phyloP scores from a whole-genome alignment of 768 basidiomycete genomes.

The Lentinula edodes region DNA sequence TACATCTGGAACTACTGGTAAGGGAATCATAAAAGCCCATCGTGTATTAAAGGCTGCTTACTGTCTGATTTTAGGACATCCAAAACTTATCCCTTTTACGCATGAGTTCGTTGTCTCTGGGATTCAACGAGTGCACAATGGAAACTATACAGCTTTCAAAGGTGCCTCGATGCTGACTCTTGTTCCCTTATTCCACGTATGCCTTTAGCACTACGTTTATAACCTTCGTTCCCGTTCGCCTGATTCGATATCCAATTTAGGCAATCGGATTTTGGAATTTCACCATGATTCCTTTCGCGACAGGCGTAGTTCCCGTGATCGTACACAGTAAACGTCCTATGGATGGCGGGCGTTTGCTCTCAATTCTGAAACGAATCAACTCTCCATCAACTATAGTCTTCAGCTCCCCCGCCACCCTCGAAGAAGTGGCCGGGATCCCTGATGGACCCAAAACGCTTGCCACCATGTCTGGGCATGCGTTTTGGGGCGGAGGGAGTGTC shows the following conservation, averaged over 20 bases:
- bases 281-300: background rate
- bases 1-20: background rate
- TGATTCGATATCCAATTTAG: background rate
- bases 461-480: background rate
- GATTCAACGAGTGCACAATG: background rate
- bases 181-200: background rate
- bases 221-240: background rate
- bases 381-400: background rate
- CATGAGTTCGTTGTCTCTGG: background rate
- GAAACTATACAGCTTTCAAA: background rate
- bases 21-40: background rate
- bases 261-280: background rate
- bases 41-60: background rate
- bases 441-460: background rate
- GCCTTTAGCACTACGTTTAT: background rate
- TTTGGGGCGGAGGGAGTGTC: background rate
- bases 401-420: background rate
- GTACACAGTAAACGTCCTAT: background rate
- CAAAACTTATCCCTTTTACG: background rate
- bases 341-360: background rate
- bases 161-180: background rate
- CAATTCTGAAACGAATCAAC: background rate
- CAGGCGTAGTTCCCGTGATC: background rate
- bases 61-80: background rate
- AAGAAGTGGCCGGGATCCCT: background rate